A percentile compares a stretch with the other conserved stretches of the same genome.
phyloP scores from a whole-genome alignment of 371 early-diverging fungal genomes.

The Fennellomyces sp. region DNA sequence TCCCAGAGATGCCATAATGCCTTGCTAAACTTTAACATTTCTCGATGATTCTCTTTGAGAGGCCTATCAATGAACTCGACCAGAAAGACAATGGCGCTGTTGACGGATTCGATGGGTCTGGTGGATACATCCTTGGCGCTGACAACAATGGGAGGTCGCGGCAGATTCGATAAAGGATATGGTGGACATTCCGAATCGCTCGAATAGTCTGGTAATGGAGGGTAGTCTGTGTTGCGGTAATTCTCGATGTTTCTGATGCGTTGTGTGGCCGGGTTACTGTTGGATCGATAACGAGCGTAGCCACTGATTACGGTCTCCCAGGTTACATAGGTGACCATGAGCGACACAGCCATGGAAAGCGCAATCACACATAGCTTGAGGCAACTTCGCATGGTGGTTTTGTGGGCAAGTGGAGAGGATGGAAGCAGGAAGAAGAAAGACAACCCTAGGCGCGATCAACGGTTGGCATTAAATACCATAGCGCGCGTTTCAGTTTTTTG shows the following conservation, averaged over 20 bases:
- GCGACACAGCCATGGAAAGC: not conserved
- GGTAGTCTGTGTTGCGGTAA: constrained; percentile 2
- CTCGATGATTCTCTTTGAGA: constrained; percentile 15
- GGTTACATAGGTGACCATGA: not conserved
- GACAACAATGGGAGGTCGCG: constrained; percentile 9
- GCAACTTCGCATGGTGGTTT: constrained; percentile 1
- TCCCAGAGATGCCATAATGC: constrained; percentile 17
- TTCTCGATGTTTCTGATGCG: not conserved
- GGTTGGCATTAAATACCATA: not conserved
- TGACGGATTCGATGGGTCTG: constrained; percentile 4
- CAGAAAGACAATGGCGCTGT: constrained; percentile 19
- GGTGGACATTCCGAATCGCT: constrained; percentile 1
- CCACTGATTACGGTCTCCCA: not conserved
- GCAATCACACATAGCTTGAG: constrained; percentile 2
- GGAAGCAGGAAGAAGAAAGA: not conserved
- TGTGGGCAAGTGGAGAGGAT: not conserved
- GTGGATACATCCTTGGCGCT: not conserved
- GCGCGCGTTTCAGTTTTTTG: not conserved
- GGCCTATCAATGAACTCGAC: constrained; percentile 23
- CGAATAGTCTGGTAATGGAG: not conserved
- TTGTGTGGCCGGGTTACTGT: not conserved
- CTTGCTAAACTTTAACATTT: constrained; percentile 21
- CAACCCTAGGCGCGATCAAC: not conserved
- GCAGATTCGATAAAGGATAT: constrained; percentile 5
- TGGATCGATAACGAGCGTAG: not conserved